Conservation (phyloP, 495 filamentous ascomycete species). For the Friedmanniomyces simplex region DNA sequence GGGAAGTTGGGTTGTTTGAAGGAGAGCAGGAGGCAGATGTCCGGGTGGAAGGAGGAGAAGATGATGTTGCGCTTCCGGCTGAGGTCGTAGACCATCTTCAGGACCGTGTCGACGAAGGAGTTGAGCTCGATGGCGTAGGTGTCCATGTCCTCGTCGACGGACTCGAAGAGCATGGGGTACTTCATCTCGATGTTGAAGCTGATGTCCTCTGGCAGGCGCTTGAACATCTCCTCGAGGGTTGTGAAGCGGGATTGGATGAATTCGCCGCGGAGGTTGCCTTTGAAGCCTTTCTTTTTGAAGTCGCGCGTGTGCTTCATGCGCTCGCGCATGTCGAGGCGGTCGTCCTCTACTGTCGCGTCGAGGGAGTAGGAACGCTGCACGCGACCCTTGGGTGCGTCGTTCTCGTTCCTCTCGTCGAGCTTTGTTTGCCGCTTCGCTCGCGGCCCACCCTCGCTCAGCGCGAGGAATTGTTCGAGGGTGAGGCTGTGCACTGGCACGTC, state of each 20-base stretch:
- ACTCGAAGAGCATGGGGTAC: constrained; percentile 95
- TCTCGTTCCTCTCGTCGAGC: not conserved
- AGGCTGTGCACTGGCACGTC: constrained; percentile 94
- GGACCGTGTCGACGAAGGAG: constrained; percentile 87
- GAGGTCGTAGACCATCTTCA: constrained; percentile 73
- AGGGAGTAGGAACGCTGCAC: constrained; percentile 28
- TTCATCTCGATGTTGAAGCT: constrained; percentile 99
- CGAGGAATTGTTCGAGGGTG: constrained; percentile 88
- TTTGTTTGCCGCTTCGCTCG: constrained; percentile 12
- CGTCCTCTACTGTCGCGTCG: constrained; percentile 38
- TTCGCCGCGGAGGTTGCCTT: constrained; percentile 84
- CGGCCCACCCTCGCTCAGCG: constrained; percentile 55
- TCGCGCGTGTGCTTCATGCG: constrained; percentile 96
- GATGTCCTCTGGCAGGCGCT: constrained; percentile 63
- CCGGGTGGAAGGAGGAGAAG: constrained; percentile 94
- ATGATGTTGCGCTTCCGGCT: constrained; percentile 71
- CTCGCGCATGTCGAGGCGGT: constrained; percentile 57
- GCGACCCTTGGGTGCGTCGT: constrained; percentile 6
- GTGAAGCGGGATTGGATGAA: constrained; percentile 93
- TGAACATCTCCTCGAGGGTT: constrained; percentile 87
- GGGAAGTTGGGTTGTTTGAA: constrained; percentile 96
- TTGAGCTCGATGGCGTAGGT: constrained; percentile 95
- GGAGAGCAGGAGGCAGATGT: constrained; percentile 83
- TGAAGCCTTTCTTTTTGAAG: constrained; percentile 88
- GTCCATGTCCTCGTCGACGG: constrained; percentile 93